A percentile compares a stretch with the other conserved stretches of the same genome.
Evolutionary conservation across 768 basidiomycete species (phyloP).

Genomic region (Coprinellus micaceus): DNA sequence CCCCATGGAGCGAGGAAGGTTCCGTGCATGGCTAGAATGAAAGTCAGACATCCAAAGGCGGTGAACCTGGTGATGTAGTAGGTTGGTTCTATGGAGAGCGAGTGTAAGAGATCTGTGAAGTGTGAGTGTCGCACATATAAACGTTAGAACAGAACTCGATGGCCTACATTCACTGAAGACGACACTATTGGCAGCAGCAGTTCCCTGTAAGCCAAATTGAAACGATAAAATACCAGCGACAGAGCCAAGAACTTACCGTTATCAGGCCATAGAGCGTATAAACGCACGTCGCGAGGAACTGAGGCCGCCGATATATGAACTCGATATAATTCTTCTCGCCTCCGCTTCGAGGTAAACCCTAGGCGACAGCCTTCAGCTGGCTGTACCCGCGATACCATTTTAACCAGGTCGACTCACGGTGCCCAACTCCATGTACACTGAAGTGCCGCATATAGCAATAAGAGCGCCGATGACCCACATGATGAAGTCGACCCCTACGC

Average conservation of each 20-base stretch:
- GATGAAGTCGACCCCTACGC: slow-evolving; percentile 61
- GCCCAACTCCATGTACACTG: slow-evolving; percentile 73
- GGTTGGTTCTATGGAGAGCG: slow-evolving; percentile 43
- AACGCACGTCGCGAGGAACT: slow-evolving; percentile 56
- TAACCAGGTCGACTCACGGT: slow-evolving; percentile 43
- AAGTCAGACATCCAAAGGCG: slow-evolving; percentile 54
- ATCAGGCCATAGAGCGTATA: slow-evolving; percentile 58
- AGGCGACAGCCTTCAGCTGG: not conserved
- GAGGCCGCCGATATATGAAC: slow-evolving; percentile 61
- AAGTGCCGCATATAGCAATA: slow-evolving; percentile 62
- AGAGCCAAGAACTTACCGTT: slow-evolving; percentile 37
- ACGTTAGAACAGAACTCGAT: too few relatives aligned
- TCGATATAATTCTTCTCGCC: slow-evolving; percentile 78
- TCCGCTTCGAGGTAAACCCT: slow-evolving; percentile 69
- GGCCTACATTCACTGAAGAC: slow-evolving; percentile 71
- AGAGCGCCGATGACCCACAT: slow-evolving; percentile 71
- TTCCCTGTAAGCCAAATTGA: slow-evolving; percentile 39
- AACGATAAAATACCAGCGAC: not conserved
- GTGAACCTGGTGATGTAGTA: slow-evolving; percentile 47
- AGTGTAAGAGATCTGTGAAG: slow-evolving; percentile 54
- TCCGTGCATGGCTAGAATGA: slow-evolving; percentile 56
- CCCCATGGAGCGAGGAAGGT: slow-evolving; percentile 46
- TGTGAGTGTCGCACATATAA: too few relatives aligned
- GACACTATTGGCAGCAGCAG: slow-evolving; percentile 53
- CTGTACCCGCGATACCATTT: not conserved